These are phyloP conservation scores for Globisporangium radiosum DNA, from an alignment of 352 stramenopile species.

Conservation along the genomic window DNA sequence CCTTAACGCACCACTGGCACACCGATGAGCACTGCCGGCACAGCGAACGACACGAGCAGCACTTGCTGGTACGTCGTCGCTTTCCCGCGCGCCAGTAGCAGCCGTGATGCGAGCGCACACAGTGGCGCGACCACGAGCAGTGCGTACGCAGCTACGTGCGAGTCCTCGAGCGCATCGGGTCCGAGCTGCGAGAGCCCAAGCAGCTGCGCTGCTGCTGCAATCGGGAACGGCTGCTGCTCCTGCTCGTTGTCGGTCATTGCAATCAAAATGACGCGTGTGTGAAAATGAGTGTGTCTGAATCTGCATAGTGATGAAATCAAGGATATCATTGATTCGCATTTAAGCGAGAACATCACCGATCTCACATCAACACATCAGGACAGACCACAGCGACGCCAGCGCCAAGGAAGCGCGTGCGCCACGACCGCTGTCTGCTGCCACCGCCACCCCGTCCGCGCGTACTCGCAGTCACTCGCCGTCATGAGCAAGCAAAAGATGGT, in stretches of 20 bases:
- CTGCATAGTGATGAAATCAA: not conserved
- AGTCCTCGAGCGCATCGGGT: slow-evolving; percentile 41
- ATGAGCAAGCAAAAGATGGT: slow-evolving; percentile 73
- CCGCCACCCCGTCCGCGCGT: too few species aligned
- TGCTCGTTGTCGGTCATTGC: not conserved
- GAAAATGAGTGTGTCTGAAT: not conserved
- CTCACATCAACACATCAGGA: not conserved
- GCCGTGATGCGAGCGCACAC: slow-evolving; percentile 22
- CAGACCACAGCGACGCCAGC: not conserved
- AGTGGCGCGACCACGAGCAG: slow-evolving; percentile 42
- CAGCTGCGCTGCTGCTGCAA: slow-evolving; percentile 1
- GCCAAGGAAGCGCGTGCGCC: not conserved
- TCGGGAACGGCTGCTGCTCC: not conserved
- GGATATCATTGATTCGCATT: too few species aligned
- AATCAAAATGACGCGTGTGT: slow-evolving; percentile 8
- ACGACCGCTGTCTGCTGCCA: not conserved
- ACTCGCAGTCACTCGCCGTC: not conserved
- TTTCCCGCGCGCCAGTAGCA: slow-evolving; percentile 32
- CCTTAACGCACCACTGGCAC: slow-evolving; percentile 23
- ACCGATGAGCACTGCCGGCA: slow-evolving; percentile 33
- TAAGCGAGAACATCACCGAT: too few species aligned
- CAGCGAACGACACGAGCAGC: slow-evolving; percentile 34
- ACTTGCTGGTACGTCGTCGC: slow-evolving; percentile 35
- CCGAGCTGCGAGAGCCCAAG: slow-evolving; percentile 35
- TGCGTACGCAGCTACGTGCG: slow-evolving; percentile 29